A percentile compares a stretch with the other conserved stretches of the same genome.
Conservation (phyloP, 345 rosid genomes). For the Populus nigra region DNA sequence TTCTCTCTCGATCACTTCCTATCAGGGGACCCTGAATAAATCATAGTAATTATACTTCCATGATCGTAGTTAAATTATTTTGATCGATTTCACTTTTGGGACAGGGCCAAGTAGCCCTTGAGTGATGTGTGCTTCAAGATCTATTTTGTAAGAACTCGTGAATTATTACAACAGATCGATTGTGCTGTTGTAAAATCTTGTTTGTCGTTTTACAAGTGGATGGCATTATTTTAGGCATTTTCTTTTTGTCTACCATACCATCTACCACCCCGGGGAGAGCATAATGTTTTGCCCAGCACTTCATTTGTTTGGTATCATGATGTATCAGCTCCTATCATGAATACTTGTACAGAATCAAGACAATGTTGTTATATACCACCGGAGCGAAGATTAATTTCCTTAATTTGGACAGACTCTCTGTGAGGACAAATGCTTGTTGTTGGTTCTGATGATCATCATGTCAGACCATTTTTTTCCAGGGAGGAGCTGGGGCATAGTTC, state of each 20-base stretch:
- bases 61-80: neutral
- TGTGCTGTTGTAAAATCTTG: neutral
- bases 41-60: neutral
- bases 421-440: too few relatives aligned
- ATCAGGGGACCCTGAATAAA: neutral
- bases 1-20: too few relatives aligned
- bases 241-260: neutral
- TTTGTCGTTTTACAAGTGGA: neutral
- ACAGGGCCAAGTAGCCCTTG: neutral
- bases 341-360: too few relatives aligned
- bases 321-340: too few relatives aligned
- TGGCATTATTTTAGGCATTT: neutral
- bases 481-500: too few relatives aligned
- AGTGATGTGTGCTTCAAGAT: neutral
- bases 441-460: too few relatives aligned
- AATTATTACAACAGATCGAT: neutral
- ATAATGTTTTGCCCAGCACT: too few relatives aligned
- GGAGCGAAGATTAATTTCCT: too few relatives aligned
- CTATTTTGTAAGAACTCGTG: neutral
- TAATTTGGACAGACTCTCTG: too few relatives aligned
- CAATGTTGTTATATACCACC: too few relatives aligned
- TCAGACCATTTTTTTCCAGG: too few relatives aligned
- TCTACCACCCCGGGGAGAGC: neutral
- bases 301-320: too few relatives aligned
- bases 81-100: neutral